Evolutionary conservation across 2,329 filamentous ascomycete genomes (phyloP), one percentile per base, ranked within the genome.

Genomic region (Pestalotiopsis sp.): DNA sequence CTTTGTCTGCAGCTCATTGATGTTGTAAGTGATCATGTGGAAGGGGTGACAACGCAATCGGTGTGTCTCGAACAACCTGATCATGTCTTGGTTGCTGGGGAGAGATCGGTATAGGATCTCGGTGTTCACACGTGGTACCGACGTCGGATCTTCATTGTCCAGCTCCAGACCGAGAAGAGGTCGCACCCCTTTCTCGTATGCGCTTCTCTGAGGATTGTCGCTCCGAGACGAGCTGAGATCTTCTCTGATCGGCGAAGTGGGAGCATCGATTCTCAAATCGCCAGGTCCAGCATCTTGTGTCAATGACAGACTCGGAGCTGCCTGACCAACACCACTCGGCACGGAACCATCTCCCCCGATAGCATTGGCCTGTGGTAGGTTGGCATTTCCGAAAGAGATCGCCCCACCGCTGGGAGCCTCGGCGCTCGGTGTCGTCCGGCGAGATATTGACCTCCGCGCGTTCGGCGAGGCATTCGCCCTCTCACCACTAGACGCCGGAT

Each of bases 11-110:
- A 62, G 4, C 59, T 39, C 59, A n/a, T 62, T 7, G 23, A 62
- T 62, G 20, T 62, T 36, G 36, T 62, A 62, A 62, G 59, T 62
- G 27, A 62, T 39, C 9, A 39, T 62, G 25, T 62, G 59, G 12
- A 62, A 62, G 13, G 59, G 59, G 12, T 62, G 27, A 2, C 31
- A 62, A 2, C 59, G 59, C 31, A 62, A 62, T 3, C 31, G 59
- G 20, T 62, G 31, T n/a, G 31, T 62, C 59, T 62, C 59, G 17
- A 62, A 62, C 12, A 62, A 27, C 5, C 59, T 62, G 3, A 62
- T 36, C 59, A 62, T 62, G 36, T 62, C 59, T 20, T 62, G 59
- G 20, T 62, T 39, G 17, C 59, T 39, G 5, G 59, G 59, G 14
- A 62, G 31, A 12, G 59, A 62, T 4, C 38, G n/a, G 31, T 62